phyloP scores from a whole-genome alignment of 2,329 filamentous ascomycete genomes.

The Xylariaceae sp. region DNA sequence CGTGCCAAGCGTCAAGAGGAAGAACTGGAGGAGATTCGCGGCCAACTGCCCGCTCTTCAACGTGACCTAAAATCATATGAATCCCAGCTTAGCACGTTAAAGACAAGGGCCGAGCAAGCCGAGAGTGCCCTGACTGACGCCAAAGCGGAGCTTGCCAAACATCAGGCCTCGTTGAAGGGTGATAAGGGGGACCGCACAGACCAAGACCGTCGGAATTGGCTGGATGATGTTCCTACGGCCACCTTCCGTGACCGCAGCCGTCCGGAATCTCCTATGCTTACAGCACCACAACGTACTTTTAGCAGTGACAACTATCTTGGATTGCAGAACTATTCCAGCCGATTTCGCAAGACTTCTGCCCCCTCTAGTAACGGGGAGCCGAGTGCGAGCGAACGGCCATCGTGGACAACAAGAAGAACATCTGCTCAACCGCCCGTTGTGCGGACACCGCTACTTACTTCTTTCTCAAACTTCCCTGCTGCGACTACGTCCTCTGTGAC shows the following conservation, averaged over 20 bases:
- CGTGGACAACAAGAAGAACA: conserved; percentile 42
- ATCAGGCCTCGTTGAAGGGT: conserved; percentile 37
- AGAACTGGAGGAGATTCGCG: conserved; percentile 68
- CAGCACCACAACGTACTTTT: conserved; percentile 45
- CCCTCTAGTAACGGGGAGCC: conserved; percentile 46
- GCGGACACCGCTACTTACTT: conserved; percentile 39
- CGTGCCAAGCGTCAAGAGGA: conserved; percentile 68
- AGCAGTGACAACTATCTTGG: conserved; percentile 49
- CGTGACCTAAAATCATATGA: conserved; percentile 58
- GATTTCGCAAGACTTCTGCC: conserved; percentile 43
- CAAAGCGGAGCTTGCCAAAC: conserved; percentile 46
- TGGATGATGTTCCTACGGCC: conserved; percentile 44
- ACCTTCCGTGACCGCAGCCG: conserved; percentile 44
- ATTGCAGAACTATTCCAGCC: conserved; percentile 38
- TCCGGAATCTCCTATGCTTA: conserved; percentile 51
- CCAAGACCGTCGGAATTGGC: conserved; percentile 45
- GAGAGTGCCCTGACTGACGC: conserved; percentile 59
- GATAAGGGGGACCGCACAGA: conserved; percentile 39
- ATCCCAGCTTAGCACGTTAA: conserved; percentile 55
- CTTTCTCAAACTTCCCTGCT: conserved; percentile 33
- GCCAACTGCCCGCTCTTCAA: conserved; percentile 58
- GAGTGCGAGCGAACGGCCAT: conserved; percentile 37
- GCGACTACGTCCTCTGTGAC: conserved; percentile 43
- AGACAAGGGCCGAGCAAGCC: conserved; percentile 59
- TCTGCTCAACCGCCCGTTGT: conserved; percentile 45